Percentiles rank a stretch among this genome's conserved stretches.
Evolutionary conservation across 2,329 filamentous ascomycete genomes (phyloP).

Genomic region (Exutisphaerella laricina): DNA sequence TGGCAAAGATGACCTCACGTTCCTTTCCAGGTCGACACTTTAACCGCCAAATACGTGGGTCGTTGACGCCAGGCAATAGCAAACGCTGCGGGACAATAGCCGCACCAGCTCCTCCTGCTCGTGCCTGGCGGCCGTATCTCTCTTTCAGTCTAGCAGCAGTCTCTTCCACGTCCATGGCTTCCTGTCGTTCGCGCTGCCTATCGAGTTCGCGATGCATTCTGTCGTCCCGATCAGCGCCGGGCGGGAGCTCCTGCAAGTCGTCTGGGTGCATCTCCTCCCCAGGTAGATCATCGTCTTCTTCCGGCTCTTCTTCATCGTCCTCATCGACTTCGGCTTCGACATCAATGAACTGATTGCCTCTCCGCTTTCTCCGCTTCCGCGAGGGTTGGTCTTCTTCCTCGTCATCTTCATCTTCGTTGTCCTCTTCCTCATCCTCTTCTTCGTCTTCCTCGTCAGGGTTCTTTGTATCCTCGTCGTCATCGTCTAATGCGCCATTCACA

Average conservation of each 20-base stretch:
- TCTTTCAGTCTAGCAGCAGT: slow-evolving; percentile 81
- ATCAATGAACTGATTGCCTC: slow-evolving; percentile 86
- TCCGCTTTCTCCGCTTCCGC: slow-evolving; percentile 70
- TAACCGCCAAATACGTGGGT: slow-evolving; percentile 93
- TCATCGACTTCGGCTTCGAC: slow-evolving; percentile 97
- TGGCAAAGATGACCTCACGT: slow-evolving; percentile 77
- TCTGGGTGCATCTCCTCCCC: slow-evolving; percentile 85
- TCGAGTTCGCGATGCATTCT: slow-evolving; percentile 91
- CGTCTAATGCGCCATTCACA: slow-evolving; percentile 36
- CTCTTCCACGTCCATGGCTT: slow-evolving; percentile 87
- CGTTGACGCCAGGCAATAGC: slow-evolving; percentile 85
- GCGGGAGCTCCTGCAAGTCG: slow-evolving; percentile 70
- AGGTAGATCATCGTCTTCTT: slow-evolving; percentile 83
- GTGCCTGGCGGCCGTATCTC: slow-evolving; percentile 72
- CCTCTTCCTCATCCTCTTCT: slow-evolving; percentile 59
- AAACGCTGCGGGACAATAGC: slow-evolving; percentile 78
- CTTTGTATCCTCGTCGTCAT: slow-evolving; percentile 53
- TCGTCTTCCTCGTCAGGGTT: slow-evolving; percentile 57
- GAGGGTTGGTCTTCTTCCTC: slow-evolving; percentile 55
- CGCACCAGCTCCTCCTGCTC: slow-evolving; percentile 62
- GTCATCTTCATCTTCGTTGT: slow-evolving; percentile 39
- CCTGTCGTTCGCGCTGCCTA: slow-evolving; percentile 78
- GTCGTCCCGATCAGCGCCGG: slow-evolving; percentile 77
- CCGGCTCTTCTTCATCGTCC: slow-evolving; percentile 78
- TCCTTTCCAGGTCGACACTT: slow-evolving; percentile 95